Base-by-base conservation (phyloP, 108 stramenopile species). In the Nannochloropsis oceanica region DNA sequence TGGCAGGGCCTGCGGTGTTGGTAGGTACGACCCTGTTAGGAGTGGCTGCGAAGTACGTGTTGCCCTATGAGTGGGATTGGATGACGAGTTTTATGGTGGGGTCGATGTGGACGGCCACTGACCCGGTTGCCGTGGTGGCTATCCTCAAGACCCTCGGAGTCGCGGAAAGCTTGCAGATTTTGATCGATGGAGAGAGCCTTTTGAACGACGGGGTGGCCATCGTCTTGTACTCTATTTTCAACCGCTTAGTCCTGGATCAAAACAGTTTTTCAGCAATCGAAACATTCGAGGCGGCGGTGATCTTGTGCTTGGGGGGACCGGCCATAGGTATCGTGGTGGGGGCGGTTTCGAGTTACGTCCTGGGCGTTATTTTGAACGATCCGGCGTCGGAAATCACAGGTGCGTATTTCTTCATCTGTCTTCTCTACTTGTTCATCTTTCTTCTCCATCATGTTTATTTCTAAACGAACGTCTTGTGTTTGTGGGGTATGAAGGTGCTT, bases 141-240 rank as follows among this genome's bases (percentile, higher is more conserved):
- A 82, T 92, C 8, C 82, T 92, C 0, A 86, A 91, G 81, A 80
- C 87, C 44, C 50, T 87, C 44, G 88, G 87, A 20, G 87, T 87
- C 13, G 84, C 80, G 12, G 87, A 89, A 44, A 91, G 85, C 25
- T 84, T 93, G 43, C 80, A 59, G 22, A 92, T 89, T 24, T 82
- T 92, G 26, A 92, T 93, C 26, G 91, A 92, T 44, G 93, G 92
- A 43, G 93, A 93, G 84, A 82, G 81, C 42, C 80, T 93, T 42
- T 44, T 93, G 43, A 97, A 98, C 85, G 97, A 98, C 86, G 97
- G 95, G 42, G 84, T 92, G 13, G 96, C 95, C 8, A 93, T 97
- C 84, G 96, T 98, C 27, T 92, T 97, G 80, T 98, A 94, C 89
- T 87, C 90, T 44, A 92, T 97, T 43, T 96, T 97, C 86, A 81